Percentiles rank a stretch among this genome's conserved stretches.
phyloP scores from a whole-genome alignment of 2,329 filamentous ascomycete species.

The Exophiala sp. region DNA sequence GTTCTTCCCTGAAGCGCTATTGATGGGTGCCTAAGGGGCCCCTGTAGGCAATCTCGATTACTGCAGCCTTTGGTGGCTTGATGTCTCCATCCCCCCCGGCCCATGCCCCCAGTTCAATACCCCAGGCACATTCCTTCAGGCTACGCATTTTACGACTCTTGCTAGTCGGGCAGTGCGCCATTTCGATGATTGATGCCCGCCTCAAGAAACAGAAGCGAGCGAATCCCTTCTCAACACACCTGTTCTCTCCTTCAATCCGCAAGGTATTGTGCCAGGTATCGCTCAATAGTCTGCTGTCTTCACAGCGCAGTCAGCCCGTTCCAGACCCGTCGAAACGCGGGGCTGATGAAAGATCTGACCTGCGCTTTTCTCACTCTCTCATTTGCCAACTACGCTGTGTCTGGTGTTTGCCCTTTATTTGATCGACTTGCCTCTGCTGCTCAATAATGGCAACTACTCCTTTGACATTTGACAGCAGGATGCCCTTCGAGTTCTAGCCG shows the following conservation, averaged over 20 bases:
- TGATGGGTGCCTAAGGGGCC: too few relatives aligned
- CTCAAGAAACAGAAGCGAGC: not conserved
- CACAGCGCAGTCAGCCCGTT: not conserved
- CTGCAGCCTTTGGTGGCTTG: too few relatives aligned
- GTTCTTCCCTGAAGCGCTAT: too few relatives aligned
- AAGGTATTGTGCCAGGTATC: too few relatives aligned
- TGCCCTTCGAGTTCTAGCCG: not conserved
- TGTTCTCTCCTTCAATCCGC: not conserved
- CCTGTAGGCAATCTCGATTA: too few relatives aligned
- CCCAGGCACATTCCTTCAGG: too few relatives aligned
- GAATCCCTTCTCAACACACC: not conserved
- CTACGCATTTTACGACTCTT: too few relatives aligned
- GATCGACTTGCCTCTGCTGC: conserved; percentile 8
- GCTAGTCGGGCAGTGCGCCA: too few relatives aligned
- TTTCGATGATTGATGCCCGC: not conserved
- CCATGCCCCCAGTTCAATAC: too few relatives aligned
- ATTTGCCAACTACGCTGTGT: not conserved
- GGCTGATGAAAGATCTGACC: not conserved
- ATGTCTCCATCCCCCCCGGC: too few relatives aligned
- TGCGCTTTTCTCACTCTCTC: not conserved
- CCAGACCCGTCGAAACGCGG: not conserved
- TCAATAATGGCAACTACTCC: conserved; percentile 12
- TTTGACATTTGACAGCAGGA: not conserved
- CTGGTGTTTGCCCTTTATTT: not conserved
- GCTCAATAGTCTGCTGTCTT: not conserved